Evolutionary conservation across 352 stramenopile species (phyloP), one percentile per base, ranked within the genome.

Genomic region (Blastocystis sp.): DNA sequence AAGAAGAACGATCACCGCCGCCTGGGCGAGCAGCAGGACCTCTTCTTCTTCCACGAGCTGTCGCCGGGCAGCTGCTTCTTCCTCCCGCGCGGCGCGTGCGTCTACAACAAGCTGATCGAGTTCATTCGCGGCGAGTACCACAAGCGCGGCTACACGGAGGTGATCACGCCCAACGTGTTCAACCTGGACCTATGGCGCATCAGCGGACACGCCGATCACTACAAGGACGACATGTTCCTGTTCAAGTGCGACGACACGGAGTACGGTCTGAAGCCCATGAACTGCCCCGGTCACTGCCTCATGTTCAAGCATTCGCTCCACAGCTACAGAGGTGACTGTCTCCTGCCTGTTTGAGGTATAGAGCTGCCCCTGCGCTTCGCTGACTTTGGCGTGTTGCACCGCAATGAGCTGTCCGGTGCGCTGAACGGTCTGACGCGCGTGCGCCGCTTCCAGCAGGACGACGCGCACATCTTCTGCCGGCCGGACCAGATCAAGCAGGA

Each of bases 201-300:
- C 61, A 97, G 93, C 70, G 96, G 96, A 56, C 96, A 99, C 90
- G 94, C 94, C 21, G 91, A 97, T 91, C 95, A 98, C 92, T 99
- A 99, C 93, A 97, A 97, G 91, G 95, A 98, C 70, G 94, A 96
- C 91, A 99, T 99, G 96, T 99, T 99, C 90, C 93, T 95, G 61
- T 98, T 98, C 86, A 93, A 98, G 69, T 95, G 98, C 2, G 96
- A 98, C 89, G 94, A 94, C 74, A 92, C 96, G 81, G 92, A 96
- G 89, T 96, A 93, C 90, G 93, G 89, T 74, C 41, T 89, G 3
- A 99, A 99, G 91, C 96, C 96, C 59, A 99, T 99, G 96, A 99
- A 99, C 91, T 99, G 96, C 91, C 96, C 96, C 41, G 96, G 94
- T n/a, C 96, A 98, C 81, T 99, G 96, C 90, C 90, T 98, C 34